Percentiles rank a stretch among this genome's conserved stretches.
phyloP scores from a whole-genome alignment of 441 rosid species.

The Populus trichocarpa region DNA sequence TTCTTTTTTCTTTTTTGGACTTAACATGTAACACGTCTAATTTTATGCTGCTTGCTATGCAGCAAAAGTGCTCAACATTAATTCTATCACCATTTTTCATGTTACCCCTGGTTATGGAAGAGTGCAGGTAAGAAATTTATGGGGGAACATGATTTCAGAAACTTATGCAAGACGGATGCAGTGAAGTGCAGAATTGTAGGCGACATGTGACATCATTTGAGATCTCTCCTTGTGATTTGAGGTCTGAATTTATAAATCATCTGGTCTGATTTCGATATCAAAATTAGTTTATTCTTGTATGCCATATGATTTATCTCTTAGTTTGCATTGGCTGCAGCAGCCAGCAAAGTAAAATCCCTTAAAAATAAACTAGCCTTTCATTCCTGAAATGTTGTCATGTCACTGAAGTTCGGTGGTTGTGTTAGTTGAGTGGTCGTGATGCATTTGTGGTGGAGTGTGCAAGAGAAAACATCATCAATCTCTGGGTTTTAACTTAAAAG shows the following conservation, averaged over 20 bases:
- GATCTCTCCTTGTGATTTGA: slow-evolving; percentile 54
- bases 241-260: slow-evolving; percentile 34
- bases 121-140: slow-evolving; percentile 71
- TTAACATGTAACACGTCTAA: neutral
- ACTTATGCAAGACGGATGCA: slow-evolving; percentile 97
- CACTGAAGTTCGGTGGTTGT: neutral
- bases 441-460: neutral
- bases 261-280: neutral
- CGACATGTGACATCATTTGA: slow-evolving; percentile 62
- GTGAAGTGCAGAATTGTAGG: slow-evolving; percentile 73
- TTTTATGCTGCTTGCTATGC: slow-evolving; percentile 7
- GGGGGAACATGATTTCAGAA: slow-evolving; percentile 90
- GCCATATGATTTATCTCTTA: neutral
- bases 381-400: neutral
- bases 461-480: neutral
- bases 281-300: neutral
- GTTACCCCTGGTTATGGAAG: slow-evolving; percentile 69
- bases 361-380: neutral
- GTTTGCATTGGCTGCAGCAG: neutral
- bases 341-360: neutral
- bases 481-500: neutral
- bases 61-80: slow-evolving; percentile 1
- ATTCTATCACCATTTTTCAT: slow-evolving; percentile 13
- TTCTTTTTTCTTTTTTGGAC: slow-evolving; percentile 10
- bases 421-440: neutral